Evolutionary conservation across 78 protist genomes (phyloP).

Genomic region (Isochrysis galbana): DNA sequence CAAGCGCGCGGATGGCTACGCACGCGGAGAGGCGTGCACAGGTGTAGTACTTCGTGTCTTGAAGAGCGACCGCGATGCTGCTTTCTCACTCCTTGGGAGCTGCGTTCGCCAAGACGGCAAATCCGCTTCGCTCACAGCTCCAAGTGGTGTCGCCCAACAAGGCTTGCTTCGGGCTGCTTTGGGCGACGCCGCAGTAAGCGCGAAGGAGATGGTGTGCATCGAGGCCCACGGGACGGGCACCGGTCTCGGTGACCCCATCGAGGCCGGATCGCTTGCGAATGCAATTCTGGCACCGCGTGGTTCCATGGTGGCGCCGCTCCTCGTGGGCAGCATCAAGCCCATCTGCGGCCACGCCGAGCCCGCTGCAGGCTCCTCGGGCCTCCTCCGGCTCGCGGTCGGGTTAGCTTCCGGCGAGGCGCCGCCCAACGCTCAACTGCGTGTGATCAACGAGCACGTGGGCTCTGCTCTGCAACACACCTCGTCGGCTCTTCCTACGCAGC

Average conservation of each 20-base stretch:
- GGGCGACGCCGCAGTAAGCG: background rate
- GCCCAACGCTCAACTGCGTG: background rate
- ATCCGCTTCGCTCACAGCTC: background rate
- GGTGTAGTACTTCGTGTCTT: constrained; percentile 24
- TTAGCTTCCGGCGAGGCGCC: background rate
- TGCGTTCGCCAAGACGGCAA: background rate
- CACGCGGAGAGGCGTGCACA: constrained; percentile 78
- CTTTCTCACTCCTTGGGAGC: background rate
- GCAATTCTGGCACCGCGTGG: background rate
- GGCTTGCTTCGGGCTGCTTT: background rate
- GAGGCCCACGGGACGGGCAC: constrained; percentile 86
- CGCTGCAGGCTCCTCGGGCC: background rate
- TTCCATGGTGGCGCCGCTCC: background rate
- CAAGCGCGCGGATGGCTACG: constrained; percentile 77
- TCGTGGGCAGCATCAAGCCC: constrained; percentile 68
- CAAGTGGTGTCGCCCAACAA: constrained; percentile 10
- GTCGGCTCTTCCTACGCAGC: background rate
- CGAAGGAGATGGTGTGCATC: constrained; percentile 22
- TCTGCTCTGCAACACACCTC: background rate
- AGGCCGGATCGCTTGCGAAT: constrained; percentile 25
- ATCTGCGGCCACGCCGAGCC: constrained; percentile 74
- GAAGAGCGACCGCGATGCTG: background rate
- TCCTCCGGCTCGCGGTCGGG: background rate
- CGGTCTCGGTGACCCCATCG: constrained; percentile 65
- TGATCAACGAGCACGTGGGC: background rate